phyloP scores from a whole-genome alignment of 352 stramenopile genomes.

The Phytophthora ohioensis region DNA sequence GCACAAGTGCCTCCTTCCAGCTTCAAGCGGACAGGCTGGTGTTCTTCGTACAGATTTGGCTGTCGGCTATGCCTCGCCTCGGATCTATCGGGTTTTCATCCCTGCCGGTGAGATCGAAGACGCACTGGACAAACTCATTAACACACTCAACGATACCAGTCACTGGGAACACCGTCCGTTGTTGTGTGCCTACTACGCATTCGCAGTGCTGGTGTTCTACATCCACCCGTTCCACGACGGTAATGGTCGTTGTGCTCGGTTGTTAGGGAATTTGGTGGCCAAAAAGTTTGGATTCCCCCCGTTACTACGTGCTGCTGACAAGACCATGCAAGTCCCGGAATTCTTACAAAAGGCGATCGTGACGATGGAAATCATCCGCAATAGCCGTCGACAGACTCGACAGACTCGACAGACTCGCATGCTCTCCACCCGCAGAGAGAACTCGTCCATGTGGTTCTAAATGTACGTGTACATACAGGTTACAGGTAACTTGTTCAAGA shows the following conservation, averaged over 20 bases:
- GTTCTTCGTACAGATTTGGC: slow-evolving; percentile 64
- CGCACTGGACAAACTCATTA: slow-evolving; percentile 54
- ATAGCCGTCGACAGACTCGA: slow-evolving; percentile 53
- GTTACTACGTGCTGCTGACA: slow-evolving; percentile 73
- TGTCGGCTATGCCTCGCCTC: slow-evolving; percentile 78
- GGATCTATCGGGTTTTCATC: slow-evolving; percentile 86
- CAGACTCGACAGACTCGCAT: slow-evolving; percentile 45
- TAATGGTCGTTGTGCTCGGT: slow-evolving; percentile 78
- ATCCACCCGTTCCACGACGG: slow-evolving; percentile 90
- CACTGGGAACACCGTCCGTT: slow-evolving; percentile 60
- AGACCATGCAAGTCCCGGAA: slow-evolving; percentile 80
- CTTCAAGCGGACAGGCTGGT: slow-evolving; percentile 52
- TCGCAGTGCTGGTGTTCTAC: slow-evolving; percentile 83
- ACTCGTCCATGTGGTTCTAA: slow-evolving; percentile 87
- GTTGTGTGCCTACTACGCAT: slow-evolving; percentile 81
- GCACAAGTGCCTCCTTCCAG: slow-evolving; percentile 63
- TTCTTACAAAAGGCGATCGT: slow-evolving; percentile 81
- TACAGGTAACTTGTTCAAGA: too few relatives aligned
- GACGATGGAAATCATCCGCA: slow-evolving; percentile 76
- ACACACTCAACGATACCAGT: slow-evolving; percentile 53
- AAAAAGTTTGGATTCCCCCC: slow-evolving; percentile 76
- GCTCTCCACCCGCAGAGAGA: slow-evolving; percentile 69
- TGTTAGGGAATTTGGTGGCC: slow-evolving; percentile 79
- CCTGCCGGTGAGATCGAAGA: slow-evolving; percentile 65
- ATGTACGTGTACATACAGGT: too few relatives aligned